phyloP scores from a whole-genome alignment of 2,329 filamentous ascomycete genomes.

The Stagonosporopsis rhizophila region DNA sequence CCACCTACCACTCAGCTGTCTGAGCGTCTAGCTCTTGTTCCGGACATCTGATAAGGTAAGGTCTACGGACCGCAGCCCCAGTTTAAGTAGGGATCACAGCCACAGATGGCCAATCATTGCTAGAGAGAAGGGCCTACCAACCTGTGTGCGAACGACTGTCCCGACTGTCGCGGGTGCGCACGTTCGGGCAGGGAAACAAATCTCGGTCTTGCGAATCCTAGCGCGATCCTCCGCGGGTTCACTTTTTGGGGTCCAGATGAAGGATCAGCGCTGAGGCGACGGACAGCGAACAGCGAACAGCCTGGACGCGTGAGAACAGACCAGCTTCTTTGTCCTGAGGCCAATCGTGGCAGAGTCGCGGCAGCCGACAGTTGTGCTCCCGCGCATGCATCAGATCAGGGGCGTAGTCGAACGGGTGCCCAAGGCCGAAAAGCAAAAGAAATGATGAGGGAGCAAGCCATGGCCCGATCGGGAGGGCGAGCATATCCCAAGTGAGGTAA shows the following conservation, averaged over 20 bases:
- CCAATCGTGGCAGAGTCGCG: conserved; percentile 21
- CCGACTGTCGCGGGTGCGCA: conserved; percentile 24
- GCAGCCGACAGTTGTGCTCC: conserved; percentile 30
- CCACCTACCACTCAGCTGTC: conserved; percentile 23
- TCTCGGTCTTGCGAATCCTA: conserved; percentile 23
- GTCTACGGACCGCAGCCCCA: conserved; percentile 31
- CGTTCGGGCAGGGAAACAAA: conserved; percentile 21
- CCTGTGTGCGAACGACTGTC: conserved; percentile 22
- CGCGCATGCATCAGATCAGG: conserved; percentile 36
- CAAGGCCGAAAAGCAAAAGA: conserved; percentile 20
- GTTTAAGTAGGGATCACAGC: conserved; percentile 36
- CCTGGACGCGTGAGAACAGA: conserved; percentile 16
- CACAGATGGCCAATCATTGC: conserved; percentile 34
- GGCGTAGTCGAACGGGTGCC: conserved; percentile 21
- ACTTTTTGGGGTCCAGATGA: conserved; percentile 29
- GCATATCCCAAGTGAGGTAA: conserved; percentile 19
- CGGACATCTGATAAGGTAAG: conserved; percentile 31
- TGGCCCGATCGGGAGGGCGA: conserved; percentile 25
- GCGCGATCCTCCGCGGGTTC: conserved; percentile 24
- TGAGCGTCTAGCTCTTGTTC: conserved; percentile 35
- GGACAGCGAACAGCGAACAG: conserved; percentile 22
- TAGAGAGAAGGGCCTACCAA: conserved; percentile 26
- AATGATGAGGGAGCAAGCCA: conserved; percentile 31
- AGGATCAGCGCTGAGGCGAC: conserved; percentile 1
- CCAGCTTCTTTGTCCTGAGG: conserved; percentile 19